Evolutionary conservation across 192 early-diverging fungal genomes (phyloP).

Genomic region (Globomyces pollinis-pini): DNA sequence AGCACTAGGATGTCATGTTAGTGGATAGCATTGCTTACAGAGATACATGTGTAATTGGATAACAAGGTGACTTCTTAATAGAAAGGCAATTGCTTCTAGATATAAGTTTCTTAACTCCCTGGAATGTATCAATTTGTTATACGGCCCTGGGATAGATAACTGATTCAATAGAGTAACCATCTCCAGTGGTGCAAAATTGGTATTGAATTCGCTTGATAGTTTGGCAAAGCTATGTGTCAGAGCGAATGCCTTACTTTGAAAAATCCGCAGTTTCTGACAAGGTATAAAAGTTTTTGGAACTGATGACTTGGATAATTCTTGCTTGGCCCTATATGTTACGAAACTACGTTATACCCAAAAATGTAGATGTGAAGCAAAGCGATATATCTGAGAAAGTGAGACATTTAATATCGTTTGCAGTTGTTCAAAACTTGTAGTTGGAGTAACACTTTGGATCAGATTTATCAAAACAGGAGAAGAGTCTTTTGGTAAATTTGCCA

Average conservation of each 20-base stretch:
- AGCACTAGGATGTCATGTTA: slow-evolving; percentile 36
- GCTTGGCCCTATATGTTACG: no score
- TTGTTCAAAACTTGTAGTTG: slow-evolving; percentile 68
- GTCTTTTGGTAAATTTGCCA: slow-evolving; percentile 71
- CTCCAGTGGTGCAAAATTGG: slow-evolving; percentile 48
- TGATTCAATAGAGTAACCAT: slow-evolving; percentile 48
- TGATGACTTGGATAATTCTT: slow-evolving; percentile 79
- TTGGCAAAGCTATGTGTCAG: slow-evolving; percentile 13
- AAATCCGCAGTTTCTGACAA: slow-evolving; percentile 57
- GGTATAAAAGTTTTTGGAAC: slow-evolving; percentile 69
- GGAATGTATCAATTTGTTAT: slow-evolving; percentile 38
- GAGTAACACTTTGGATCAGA: slow-evolving; percentile 79
- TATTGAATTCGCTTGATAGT: slow-evolving; percentile 45
- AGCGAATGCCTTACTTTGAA: slow-evolving; percentile 20
- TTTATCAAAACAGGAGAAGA: slow-evolving; percentile 80
- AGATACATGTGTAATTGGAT: slow-evolving; percentile 82
- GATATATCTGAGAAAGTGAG: slow-evolving; percentile 88
- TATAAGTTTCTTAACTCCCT: slow-evolving; percentile 62
- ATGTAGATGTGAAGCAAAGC: slow-evolving; percentile 81
- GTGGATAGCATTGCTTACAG: slow-evolving; percentile 43
- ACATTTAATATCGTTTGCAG: slow-evolving; percentile 79
- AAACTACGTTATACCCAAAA: no score
- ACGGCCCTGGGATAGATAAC: slow-evolving; percentile 52
- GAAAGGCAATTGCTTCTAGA: slow-evolving; percentile 72
- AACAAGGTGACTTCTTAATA: slow-evolving; percentile 69